These are phyloP conservation scores for Berberis thunbergii DNA, from an alignment of 164 flowering plant genomes.

Conservation along the genomic window DNA sequence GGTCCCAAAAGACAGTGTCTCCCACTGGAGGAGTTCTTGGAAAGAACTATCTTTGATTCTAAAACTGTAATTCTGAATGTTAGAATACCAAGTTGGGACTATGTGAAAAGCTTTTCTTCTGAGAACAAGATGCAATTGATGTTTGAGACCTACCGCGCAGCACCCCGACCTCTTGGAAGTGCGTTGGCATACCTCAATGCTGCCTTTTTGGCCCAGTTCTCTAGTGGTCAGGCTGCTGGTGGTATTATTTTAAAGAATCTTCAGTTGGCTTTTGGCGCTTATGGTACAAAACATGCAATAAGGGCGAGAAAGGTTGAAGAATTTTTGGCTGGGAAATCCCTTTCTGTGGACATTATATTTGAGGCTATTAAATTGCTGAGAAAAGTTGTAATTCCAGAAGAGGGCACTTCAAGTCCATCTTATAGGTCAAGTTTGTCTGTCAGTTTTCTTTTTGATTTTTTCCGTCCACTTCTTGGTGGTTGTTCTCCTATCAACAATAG, in stretches of 20 bases:
- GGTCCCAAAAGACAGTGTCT: conserved; percentile 25
- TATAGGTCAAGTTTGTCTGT: conserved; percentile 77
- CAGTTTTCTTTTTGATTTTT: conserved; percentile 44
- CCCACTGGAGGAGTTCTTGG: conserved; percentile 66
- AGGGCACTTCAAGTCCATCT: conserved; percentile 42
- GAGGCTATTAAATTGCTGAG: conserved; percentile 48
- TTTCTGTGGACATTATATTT: conserved; percentile 29
- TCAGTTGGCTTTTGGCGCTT: conserved; percentile 77
- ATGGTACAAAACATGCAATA: conserved; percentile 64
- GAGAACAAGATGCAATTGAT: conserved; percentile 18
- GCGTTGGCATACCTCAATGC: conserved; percentile 80
- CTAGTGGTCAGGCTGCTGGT: conserved; percentile 17
- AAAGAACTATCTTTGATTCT: conserved; percentile 40
- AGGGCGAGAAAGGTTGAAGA: conserved; percentile 67
- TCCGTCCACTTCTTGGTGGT: conserved; percentile 12
- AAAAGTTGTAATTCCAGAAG: conserved; percentile 45
- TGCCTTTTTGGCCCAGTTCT: conserved; percentile 64
- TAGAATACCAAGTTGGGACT: conserved; percentile 42
- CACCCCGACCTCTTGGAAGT: conserved; percentile 84
- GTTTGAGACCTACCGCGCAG: conserved; percentile 80
- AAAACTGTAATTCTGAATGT: conserved; percentile 48
- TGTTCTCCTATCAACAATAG: conserved; percentile 6
- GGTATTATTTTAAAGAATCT: conserved; percentile 31
- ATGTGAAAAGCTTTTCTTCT: conserved; percentile 10
- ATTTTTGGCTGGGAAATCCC: conserved; percentile 42